Conservation (phyloP, 106 monocot genomes). For the Dioscorea alata region DNA sequence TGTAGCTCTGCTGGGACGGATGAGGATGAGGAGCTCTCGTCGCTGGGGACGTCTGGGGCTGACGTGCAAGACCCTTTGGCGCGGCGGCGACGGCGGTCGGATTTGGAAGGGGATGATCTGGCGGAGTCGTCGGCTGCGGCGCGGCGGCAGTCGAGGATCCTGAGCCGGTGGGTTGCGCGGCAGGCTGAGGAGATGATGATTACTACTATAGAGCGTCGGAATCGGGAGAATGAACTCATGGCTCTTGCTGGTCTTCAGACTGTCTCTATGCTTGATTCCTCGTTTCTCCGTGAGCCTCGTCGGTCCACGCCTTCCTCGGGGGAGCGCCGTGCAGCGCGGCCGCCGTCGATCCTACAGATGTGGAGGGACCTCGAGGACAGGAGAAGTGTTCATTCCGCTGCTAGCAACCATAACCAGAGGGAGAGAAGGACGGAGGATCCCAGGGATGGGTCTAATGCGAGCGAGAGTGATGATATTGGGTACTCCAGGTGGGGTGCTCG, state of each 20-base stretch:
- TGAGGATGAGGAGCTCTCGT: conserved; percentile 22
- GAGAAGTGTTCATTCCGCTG: not conserved
- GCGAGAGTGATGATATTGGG: conserved; percentile 39
- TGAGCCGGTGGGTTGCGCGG: conserved; percentile 77
- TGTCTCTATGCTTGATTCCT: conserved; percentile 82
- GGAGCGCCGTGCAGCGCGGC: not conserved
- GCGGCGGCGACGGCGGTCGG: conserved; percentile 56
- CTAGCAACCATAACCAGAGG: not conserved
- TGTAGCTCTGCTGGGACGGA: conserved; percentile 25
- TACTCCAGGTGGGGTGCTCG: conserved; percentile 16
- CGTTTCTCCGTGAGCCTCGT: conserved; percentile 50
- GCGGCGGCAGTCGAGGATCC: conserved; percentile 65
- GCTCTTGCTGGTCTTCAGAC: conserved; percentile 81
- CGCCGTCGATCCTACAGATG: conserved; percentile 54
- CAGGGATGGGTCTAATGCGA: conserved; percentile 14
- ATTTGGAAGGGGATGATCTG: conserved; percentile 64
- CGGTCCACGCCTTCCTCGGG: conserved; percentile 1
- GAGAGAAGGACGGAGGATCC: not conserved
- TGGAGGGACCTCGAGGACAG: conserved; percentile 74
- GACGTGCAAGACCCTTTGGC: conserved; percentile 18
- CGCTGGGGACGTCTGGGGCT: not conserved
- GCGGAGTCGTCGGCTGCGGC: conserved; percentile 75
- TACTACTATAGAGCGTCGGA: conserved; percentile 72
- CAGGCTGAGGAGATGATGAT: conserved; percentile 96
- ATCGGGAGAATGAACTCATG: conserved; percentile 93